A percentile compares a stretch with the other conserved stretches of the same genome.
Conservation (phyloP, 371 early-diverging fungal genomes). For the Mucor piriformis region DNA sequence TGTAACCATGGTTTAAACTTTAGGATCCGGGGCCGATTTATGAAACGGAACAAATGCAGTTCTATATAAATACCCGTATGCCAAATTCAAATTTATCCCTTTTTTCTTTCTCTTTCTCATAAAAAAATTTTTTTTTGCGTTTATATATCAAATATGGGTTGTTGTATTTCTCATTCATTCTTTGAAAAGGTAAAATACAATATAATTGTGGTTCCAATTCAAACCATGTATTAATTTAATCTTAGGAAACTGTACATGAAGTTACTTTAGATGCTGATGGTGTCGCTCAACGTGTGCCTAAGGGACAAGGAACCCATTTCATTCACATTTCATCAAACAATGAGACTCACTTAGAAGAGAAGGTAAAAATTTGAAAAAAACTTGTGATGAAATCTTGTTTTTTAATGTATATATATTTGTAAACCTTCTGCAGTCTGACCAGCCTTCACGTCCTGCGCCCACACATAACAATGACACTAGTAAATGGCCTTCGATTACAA, state of each 20-base stretch:
- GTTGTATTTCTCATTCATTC: constrained; percentile 37
- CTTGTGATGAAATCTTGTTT: not conserved
- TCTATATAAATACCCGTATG: constrained; percentile 8
- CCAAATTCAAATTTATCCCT: not conserved
- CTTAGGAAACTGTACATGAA: constrained; percentile 49
- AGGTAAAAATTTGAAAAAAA: constrained; percentile 22
- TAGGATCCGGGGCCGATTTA: constrained; percentile 21
- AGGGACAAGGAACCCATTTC: constrained; percentile 51
- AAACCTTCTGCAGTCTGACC: constrained; percentile 14
- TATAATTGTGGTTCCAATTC: not conserved
- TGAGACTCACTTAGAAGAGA: constrained; percentile 42
- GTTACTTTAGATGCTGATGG: constrained; percentile 47
- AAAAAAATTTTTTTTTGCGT: not conserved
- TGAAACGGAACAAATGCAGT: constrained; percentile 15
- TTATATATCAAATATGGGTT: constrained; percentile 32
- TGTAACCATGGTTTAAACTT: constrained; percentile 8
- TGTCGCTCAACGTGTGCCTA: constrained; percentile 47
- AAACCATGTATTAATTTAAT: not conserved
- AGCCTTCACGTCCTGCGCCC: constrained; percentile 8
- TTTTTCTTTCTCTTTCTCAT: not conserved
- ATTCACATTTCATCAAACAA: constrained; percentile 44
- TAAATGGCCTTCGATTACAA: constrained; percentile 18
- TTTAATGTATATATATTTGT: constrained; percentile 4
- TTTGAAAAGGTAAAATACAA: constrained; percentile 31
- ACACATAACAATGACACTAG: constrained; percentile 2